A percentile compares a stretch with the other conserved stretches of the same genome.
Evolutionary conservation across 1,284 basidiomycete genomes (phyloP).

Genomic region (Pseudozyma pruni): DNA sequence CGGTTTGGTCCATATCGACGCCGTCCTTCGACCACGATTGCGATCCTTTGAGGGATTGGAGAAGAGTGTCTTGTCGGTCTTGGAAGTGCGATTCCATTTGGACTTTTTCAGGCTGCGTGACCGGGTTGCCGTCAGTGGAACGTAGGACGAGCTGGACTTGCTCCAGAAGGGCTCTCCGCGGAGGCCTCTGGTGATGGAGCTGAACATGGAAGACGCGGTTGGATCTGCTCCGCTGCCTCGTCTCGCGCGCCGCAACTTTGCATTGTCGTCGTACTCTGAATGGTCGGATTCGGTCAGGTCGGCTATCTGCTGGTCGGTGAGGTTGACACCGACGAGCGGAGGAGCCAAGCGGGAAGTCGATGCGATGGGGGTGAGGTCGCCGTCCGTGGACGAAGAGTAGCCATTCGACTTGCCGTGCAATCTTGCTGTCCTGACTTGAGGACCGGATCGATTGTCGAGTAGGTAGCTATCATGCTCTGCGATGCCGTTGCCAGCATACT

Average conservation of each 20-base stretch:
- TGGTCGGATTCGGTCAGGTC: slow-evolving; percentile 54
- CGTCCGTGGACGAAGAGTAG: slow-evolving; percentile 54
- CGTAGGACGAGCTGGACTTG: slow-evolving; percentile 25
- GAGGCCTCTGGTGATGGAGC: slow-evolving; percentile 38
- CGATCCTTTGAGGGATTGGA: slow-evolving; percentile 30
- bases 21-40: slow-evolving; percentile 17
- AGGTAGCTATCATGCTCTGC: slow-evolving; percentile 12
- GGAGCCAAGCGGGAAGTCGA: slow-evolving; percentile 42
- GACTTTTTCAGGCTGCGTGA: slow-evolving; percentile 40
- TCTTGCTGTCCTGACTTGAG: slow-evolving; percentile 18
- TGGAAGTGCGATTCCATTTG: slow-evolving; percentile 41
- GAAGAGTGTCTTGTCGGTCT: slow-evolving; percentile 38
- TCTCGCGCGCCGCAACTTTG: slow-evolving; percentile 28
- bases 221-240: slow-evolving; percentile 20
- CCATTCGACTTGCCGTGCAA: slow-evolving; percentile 26
- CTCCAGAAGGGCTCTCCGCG: slow-evolving; percentile 40
- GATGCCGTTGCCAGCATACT: slow-evolving; percentile 3
- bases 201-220: slow-evolving; percentile 24
- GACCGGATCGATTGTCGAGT: slow-evolving; percentile 13
- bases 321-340: slow-evolving; percentile 43
- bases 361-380: slow-evolving; percentile 43
- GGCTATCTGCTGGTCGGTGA: slow-evolving; percentile 37
- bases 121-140: slow-evolving; percentile 19
- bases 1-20: slow-evolving; percentile 33
- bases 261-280: slow-evolving; percentile 50